A percentile compares a stretch with the other conserved stretches of the same genome.
Conservation (phyloP, 768 basidiomycete species). For the Mrakia blollopis region DNA sequence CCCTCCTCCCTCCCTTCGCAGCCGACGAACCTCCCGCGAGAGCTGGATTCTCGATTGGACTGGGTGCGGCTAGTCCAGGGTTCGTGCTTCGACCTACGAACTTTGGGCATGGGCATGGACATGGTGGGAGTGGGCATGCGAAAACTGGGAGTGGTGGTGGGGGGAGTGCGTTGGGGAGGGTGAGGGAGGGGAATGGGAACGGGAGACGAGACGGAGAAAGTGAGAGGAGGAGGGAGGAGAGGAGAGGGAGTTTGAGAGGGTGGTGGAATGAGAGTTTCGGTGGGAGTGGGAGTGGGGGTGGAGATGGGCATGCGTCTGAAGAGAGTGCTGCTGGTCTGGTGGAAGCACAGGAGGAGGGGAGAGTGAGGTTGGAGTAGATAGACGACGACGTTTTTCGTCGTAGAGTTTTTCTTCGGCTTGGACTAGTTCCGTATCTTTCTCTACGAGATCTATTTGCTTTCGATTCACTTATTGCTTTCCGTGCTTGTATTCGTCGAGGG, state of each 20-base stretch:
- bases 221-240: neutral
- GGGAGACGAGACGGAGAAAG: no score
- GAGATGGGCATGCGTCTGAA: neutral
- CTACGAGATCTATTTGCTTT: no score
- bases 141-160: neutral
- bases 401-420: neutral
- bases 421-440: neutral
- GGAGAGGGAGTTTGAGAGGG: neutral
- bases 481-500: no score
- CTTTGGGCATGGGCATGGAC: neutral
- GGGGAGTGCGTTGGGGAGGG: neutral
- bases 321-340: neutral
- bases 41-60: conserved; percentile 43
- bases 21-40: conserved; percentile 35
- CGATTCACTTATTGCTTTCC: no score
- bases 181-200: neutral
- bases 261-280: neutral
- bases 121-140: neutral
- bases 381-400: neutral
- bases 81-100: conserved; percentile 33
- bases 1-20: conserved; percentile 14
- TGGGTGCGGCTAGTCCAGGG: conserved; percentile 44
- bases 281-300: neutral
- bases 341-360: neutral
- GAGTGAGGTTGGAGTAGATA: neutral